phyloP scores from a whole-genome alignment of 805 yeast species.

The Cyberlindnera saturnus region DNA sequence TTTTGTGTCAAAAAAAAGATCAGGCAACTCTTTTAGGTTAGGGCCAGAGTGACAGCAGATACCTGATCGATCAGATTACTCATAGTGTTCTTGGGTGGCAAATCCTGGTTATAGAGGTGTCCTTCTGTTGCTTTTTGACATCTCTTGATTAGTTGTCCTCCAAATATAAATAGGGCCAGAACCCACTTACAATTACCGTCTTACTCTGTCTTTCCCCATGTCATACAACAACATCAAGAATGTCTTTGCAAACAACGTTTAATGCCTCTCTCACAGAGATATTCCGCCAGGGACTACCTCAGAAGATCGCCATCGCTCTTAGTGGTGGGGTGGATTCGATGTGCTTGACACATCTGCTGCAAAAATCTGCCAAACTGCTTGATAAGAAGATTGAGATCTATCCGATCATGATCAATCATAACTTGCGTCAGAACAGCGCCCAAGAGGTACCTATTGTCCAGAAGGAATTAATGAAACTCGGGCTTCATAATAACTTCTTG shows the following conservation, averaged over 20 bases:
- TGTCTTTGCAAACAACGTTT: not conserved
- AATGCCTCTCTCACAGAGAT: not conserved
- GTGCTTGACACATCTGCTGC: constrained; percentile 51
- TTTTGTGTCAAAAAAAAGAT: no score
- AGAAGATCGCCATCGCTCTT: constrained; percentile 46
- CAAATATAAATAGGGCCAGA: no score
- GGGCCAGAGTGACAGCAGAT: no score
- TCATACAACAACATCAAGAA: not conserved
- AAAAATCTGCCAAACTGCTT: constrained; percentile 27
- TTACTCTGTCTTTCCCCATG: not conserved
- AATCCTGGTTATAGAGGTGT: no score
- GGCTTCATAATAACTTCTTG: constrained; percentile 21
- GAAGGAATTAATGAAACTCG: constrained; percentile 11
- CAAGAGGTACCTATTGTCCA: constrained; percentile 21
- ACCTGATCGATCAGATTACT: no score
- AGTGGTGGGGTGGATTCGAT: constrained; percentile 84
- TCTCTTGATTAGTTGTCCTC: no score
- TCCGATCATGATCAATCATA: constrained; percentile 67
- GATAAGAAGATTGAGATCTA: constrained; percentile 29
- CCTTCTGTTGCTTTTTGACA: no score
- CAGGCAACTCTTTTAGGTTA: no score
- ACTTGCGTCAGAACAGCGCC: constrained; percentile 34
- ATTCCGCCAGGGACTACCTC: constrained; percentile 17
- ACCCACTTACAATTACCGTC: not conserved
- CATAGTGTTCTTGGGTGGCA: no score